A percentile compares a stretch with the other conserved stretches of the same genome.
Evolutionary conservation across 108 stramenopile genomes (phyloP).

Genomic region (Cylindrotheca closterium): DNA sequence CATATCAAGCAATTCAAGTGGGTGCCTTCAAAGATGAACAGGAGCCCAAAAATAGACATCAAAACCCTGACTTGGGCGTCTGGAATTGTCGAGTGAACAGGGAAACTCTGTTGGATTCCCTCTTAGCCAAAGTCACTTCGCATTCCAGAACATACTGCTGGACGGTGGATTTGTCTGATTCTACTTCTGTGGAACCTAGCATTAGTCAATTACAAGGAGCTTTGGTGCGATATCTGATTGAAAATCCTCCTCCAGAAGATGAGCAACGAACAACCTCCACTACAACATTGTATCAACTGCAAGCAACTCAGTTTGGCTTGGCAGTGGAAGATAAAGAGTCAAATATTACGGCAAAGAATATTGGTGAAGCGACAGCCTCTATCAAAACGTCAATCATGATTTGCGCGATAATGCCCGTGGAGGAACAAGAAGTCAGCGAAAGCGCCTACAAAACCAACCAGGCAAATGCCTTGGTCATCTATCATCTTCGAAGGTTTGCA

Average conservation of each 20-base stretch:
- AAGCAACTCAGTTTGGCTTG: slow-evolving; percentile 43
- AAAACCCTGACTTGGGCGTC: slow-evolving; percentile 61
- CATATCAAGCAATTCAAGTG: slow-evolving; percentile 73
- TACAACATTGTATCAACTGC: slow-evolving; percentile 42
- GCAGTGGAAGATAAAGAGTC: slow-evolving; percentile 31
- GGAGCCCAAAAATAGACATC: slow-evolving; percentile 13
- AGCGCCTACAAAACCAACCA: slow-evolving; percentile 57
- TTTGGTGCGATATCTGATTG: slow-evolving; percentile 44
- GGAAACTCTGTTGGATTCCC: slow-evolving; percentile 23
- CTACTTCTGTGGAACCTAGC: slow-evolving; percentile 41
- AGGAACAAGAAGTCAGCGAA: slow-evolving; percentile 14
- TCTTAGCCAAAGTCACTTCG: slow-evolving; percentile 27
- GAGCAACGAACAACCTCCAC: slow-evolving; percentile 31
- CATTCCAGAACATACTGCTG: slow-evolving; percentile 13
- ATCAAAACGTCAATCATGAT: slow-evolving; percentile 36
- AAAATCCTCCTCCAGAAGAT: slow-evolving; percentile 14
- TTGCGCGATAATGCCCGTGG: slow-evolving; percentile 26
- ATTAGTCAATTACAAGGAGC: slow-evolving; percentile 37
- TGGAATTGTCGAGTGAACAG: slow-evolving; percentile 56
- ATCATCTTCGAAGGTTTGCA: slow-evolving; percentile 81
- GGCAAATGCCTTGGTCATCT: slow-evolving; percentile 54
- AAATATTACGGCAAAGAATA: neutral
- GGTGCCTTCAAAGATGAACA: slow-evolving; percentile 23
- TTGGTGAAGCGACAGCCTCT: slow-evolving; percentile 8
- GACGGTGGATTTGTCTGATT: slow-evolving; percentile 51